Evolutionary conservation across 2,329 filamentous ascomycete species (phyloP).

Genomic region (Aulographum hederae): DNA sequence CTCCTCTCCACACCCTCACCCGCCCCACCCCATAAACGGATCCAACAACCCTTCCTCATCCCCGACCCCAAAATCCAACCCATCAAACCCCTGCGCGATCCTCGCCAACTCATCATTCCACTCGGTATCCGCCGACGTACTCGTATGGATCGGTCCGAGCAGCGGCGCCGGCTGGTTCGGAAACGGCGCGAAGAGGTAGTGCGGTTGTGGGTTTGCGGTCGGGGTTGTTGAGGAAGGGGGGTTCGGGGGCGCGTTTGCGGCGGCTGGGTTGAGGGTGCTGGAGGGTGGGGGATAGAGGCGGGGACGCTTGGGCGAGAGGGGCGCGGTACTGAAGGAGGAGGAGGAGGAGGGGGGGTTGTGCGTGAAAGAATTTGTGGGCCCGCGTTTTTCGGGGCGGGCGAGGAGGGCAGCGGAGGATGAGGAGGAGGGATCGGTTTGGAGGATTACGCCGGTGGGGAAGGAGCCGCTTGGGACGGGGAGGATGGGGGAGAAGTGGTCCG

Average conservation of each 20-base stretch:
- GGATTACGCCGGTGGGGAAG: not conserved
- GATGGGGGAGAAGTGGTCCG: not conserved
- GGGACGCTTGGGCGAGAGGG: not conserved
- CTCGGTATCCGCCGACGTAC: slow-evolving; percentile 5
- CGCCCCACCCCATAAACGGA: slow-evolving; percentile 9
- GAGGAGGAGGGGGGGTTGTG: not conserved
- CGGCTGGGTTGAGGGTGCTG: too few relatives aligned
- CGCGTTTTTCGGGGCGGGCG: not conserved
- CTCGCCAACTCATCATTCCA: slow-evolving; percentile 6
- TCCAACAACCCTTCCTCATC: slow-evolving; percentile 10
- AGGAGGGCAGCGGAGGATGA: not conserved
- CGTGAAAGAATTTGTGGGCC: not conserved
- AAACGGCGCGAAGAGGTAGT: slow-evolving; percentile 9
- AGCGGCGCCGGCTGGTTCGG: slow-evolving; percentile 10
- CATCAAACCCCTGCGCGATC: slow-evolving; percentile 8
- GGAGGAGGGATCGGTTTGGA: not conserved
- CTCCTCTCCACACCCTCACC: too few relatives aligned
- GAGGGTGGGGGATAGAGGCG: not conserved
- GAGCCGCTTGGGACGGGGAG: not conserved
- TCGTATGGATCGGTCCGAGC: slow-evolving; percentile 9
- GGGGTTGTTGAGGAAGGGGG: too few relatives aligned
- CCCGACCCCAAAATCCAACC: slow-evolving; percentile 8
- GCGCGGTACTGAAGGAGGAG: too few relatives aligned
- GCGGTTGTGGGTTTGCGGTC: not conserved
- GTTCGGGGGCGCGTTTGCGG: not conserved